Evolutionary conservation across 163 green algal genomes (phyloP), one percentile per base, ranked within the genome.

Genomic region (Volvox carteri): DNA sequence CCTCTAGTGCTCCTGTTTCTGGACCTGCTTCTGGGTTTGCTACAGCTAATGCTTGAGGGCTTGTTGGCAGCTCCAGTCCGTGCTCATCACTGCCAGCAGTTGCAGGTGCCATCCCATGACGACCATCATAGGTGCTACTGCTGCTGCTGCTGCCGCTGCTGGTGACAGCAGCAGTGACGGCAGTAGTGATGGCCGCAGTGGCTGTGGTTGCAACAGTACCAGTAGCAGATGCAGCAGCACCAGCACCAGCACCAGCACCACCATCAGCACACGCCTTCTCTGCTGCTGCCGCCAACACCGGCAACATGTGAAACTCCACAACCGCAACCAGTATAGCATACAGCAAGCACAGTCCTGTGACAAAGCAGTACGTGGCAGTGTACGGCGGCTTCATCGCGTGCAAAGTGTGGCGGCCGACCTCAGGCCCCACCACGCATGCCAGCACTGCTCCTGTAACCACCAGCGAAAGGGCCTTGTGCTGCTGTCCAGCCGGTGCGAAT

Each of bases 401-500:
- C 14, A 41, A 62, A 1, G 80, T 87, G 62, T 87, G 62, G 6
- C 62, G 44, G 25, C 33, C 80, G 12, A 87, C 44, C 62, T 87
- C 80, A 2, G 80, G 80, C 8, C 80, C 80, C 19, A 78, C 62
- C 30, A 78, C 46, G 1, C 39, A 33, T 19, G 62, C 9, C 30
- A 87, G 60, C 30, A 78, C 62, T 2, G 80, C 80, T 2, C 80
- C 80, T 44, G 44, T 78, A 18, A 87, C 80, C 18, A 87, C 80
- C 3, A 79, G 21, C 30, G 80, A 87, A 8, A 87, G 30, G 1
- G 80, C 44, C 25, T 78, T 28, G 14, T 60, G 21, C 21, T 87
- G 60, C 5, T 39, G 78, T 16, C 80, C 80, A 8, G 44, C 8
- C 6, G 44, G 44, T 8, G 80, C 62, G 35, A 87, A 87, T 44